Conservation (phyloP, 1,284 basidiomycete genomes). For the Puccinia brachypodii region DNA sequence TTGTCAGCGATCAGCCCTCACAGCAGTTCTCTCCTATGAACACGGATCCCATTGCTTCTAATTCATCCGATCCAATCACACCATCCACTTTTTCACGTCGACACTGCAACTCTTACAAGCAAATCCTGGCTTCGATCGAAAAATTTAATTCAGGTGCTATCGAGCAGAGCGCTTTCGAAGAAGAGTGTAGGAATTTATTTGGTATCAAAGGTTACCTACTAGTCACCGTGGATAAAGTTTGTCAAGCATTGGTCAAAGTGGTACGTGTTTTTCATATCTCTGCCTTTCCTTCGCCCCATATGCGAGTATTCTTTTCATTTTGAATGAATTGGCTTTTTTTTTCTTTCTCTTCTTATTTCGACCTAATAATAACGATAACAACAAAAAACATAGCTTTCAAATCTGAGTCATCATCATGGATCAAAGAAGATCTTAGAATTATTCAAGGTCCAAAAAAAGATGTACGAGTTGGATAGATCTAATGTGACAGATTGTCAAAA, state of each 20-base stretch:
- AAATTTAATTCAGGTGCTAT: conserved; percentile 63
- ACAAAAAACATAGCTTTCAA: conserved; percentile 33
- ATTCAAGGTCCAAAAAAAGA: conserved; percentile 28
- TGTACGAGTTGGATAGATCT: background rate
- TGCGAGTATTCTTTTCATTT: background rate
- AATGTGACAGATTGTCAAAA: conserved; percentile 38
- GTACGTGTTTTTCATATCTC: conserved; percentile 5
- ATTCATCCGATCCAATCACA: background rate
- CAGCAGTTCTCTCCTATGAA: background rate
- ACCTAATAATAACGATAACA: too few species aligned
- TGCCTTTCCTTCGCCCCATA: background rate
- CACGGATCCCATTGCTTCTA: background rate
- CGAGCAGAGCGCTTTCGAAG: conserved; percentile 85
- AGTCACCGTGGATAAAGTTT: conserved; percentile 84
- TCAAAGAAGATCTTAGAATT: conserved; percentile 34
- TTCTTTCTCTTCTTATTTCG: background rate
- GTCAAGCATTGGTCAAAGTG: conserved; percentile 46
- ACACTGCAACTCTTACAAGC: conserved; percentile 26
- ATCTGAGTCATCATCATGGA: conserved; percentile 24
- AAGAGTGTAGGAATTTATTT: conserved; percentile 94
- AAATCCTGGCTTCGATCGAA: conserved; percentile 32
- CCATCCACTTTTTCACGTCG: background rate
- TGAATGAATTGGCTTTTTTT: background rate
- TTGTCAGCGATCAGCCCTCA: background rate
- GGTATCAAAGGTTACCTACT: conserved; percentile 88